Conservation (phyloP, 2,329 filamentous ascomycete genomes). For the Cephalotrichum gorgonifer region DNA sequence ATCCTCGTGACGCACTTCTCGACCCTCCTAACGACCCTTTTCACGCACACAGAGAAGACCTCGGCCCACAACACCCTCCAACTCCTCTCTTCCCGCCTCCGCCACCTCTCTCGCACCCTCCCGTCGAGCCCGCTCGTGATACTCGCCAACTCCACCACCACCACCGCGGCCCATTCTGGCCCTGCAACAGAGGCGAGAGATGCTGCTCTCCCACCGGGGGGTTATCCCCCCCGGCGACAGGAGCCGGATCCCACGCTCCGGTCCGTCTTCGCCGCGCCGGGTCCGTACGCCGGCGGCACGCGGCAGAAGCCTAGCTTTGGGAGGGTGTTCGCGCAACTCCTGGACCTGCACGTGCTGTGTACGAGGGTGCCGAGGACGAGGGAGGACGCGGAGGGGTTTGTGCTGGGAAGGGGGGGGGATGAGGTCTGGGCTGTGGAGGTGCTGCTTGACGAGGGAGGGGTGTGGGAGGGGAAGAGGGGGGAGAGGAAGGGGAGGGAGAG, state of each 20-base stretch:
- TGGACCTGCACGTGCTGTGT: constrained; percentile 44
- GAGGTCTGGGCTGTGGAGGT: constrained; percentile 37
- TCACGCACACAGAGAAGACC: constrained; percentile 34
- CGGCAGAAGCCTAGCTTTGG: constrained; percentile 42
- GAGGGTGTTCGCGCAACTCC: constrained; percentile 40
- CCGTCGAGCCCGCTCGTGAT: constrained; percentile 36
- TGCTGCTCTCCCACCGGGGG: neutral
- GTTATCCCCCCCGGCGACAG: neutral
- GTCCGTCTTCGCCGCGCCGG: constrained; percentile 36
- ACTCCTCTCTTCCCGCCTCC: constrained; percentile 35
- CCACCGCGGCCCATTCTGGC: no score
- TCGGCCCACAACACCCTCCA: constrained; percentile 38
- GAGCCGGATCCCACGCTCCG: constrained; percentile 32
- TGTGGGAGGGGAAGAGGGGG: constrained; percentile 23
- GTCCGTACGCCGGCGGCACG: constrained; percentile 12
- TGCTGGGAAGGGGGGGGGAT: neutral
- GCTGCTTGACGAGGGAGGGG: constrained; percentile 37
- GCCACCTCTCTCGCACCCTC: constrained; percentile 29
- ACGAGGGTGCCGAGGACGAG: constrained; percentile 29
- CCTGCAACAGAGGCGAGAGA: no score
- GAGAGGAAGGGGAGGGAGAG: constrained; percentile 31
- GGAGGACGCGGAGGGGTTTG: constrained; percentile 25
- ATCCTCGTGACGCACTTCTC: constrained; percentile 47
- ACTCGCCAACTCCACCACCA: constrained; percentile 41
- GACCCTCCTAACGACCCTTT: constrained; percentile 38